Conservation (phyloP, 1,284 basidiomycete genomes). For the Trametes polyzona region DNA sequence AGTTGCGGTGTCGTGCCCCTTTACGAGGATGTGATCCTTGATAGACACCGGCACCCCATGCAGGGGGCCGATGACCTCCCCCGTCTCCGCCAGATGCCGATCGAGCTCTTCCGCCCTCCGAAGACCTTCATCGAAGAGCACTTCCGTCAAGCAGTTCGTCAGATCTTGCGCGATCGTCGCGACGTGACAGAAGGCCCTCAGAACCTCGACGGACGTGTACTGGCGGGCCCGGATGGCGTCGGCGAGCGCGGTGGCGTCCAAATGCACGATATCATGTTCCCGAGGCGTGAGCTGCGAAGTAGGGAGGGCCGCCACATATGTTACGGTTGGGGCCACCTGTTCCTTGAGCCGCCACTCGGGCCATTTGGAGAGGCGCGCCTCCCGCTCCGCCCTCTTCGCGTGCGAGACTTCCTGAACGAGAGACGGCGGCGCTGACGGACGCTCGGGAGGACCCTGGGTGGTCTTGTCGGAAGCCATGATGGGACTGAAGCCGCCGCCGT, state of each 20-base stretch:
- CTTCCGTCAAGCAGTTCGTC: slow-evolving; percentile 62
- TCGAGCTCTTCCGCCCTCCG: slow-evolving; percentile 56
- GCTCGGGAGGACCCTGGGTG: slow-evolving; percentile 4
- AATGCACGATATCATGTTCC: slow-evolving; percentile 39
- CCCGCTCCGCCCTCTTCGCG: slow-evolving; percentile 36
- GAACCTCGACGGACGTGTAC: slow-evolving; percentile 40
- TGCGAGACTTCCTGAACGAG: slow-evolving; percentile 23
- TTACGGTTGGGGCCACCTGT: slow-evolving; percentile 24
- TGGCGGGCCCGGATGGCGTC: slow-evolving; percentile 33
- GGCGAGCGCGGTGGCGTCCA: slow-evolving; percentile 41
- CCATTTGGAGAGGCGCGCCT: slow-evolving; percentile 33
- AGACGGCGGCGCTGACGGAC: slow-evolving; percentile 20
- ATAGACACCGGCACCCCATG: slow-evolving; percentile 63
- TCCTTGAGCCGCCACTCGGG: slow-evolving; percentile 38
- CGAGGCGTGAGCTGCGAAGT: slow-evolving; percentile 35
- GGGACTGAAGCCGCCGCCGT: slow-evolving; percentile 18
- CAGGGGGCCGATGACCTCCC: slow-evolving; percentile 57
- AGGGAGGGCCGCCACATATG: slow-evolving; percentile 38
- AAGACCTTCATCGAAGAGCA: slow-evolving; percentile 56
- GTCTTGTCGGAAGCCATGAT: slow-evolving; percentile 15
- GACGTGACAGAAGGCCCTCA: slow-evolving; percentile 40
- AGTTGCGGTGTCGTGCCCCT: slow-evolving; percentile 50
- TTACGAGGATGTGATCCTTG: slow-evolving; percentile 58
- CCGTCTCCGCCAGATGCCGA: slow-evolving; percentile 46
- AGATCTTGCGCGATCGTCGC: slow-evolving; percentile 41